Evolutionary conservation across 1,284 basidiomycete genomes (phyloP).

Genomic region (Marasmius fiardii): DNA sequence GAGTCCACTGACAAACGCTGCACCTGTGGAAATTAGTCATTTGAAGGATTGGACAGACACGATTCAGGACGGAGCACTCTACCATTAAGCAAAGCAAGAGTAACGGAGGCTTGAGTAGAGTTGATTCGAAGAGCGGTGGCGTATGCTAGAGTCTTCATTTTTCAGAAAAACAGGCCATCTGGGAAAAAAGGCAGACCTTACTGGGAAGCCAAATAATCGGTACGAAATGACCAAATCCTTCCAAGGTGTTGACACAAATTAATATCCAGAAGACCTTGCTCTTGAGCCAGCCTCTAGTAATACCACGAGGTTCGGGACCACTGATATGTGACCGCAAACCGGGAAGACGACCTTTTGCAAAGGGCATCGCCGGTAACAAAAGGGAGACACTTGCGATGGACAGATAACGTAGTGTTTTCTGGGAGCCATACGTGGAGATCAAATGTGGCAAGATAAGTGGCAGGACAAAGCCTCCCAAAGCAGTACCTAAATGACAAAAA

Average conservation of each 20-base stretch:
- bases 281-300: constrained; percentile 20
- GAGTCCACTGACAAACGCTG: constrained; percentile 29
- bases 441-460: constrained; percentile 29
- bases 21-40: constrained; percentile 15
- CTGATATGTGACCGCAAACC: constrained; percentile 18
- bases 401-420: constrained; percentile 26
- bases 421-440: constrained; percentile 23
- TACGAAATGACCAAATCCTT: constrained; percentile 30
- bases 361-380: constrained; percentile 25
- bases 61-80: too few species aligned
- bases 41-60: constrained; percentile 2
- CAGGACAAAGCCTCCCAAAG: constrained; percentile 32
- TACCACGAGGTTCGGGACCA: constrained; percentile 18
- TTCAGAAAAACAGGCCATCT: constrained; percentile 17
- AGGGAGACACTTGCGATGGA: constrained; percentile 21
- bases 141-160: constrained; percentile 25
- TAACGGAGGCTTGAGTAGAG: constrained; percentile 22
- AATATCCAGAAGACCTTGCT: constrained; percentile 26
- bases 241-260: constrained; percentile 30
- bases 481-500: constrained; percentile 23
- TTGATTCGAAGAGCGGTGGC: constrained; percentile 26
- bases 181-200: constrained; percentile 16
- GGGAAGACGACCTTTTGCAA: constrained; percentile 32
- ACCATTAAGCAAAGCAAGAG: constrained; percentile 28
- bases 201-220: constrained; percentile 34